Evolutionary conservation across 495 filamentous ascomycete species (phyloP).

Genomic region (Hypoxylon lenormandii): DNA sequence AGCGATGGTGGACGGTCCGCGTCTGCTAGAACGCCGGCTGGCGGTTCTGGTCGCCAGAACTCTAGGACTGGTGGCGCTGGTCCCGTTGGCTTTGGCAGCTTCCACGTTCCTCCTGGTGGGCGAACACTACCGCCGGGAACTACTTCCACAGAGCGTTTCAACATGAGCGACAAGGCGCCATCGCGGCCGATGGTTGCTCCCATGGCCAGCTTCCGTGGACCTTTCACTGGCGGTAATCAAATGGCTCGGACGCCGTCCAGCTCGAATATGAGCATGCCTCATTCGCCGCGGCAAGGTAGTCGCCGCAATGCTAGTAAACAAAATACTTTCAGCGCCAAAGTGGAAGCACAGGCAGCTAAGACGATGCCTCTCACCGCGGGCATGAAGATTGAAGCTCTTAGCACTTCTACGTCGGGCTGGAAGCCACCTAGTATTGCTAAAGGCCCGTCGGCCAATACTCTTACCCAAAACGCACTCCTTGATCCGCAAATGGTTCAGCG

Average conservation of each 20-base stretch:
- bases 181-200: conserved; percentile 65
- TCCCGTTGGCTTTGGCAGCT: conserved; percentile 73
- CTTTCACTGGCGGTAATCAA: conserved; percentile 67
- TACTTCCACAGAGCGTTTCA: conserved; percentile 73
- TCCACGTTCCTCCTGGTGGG: conserved; percentile 58
- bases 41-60: conserved; percentile 61
- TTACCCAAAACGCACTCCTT: conserved; percentile 67
- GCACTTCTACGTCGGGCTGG: conserved; percentile 79
- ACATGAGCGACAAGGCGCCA: conserved; percentile 54
- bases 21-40: conserved; percentile 75
- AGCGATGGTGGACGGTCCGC: conserved; percentile 74
- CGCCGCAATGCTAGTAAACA: conserved; percentile 73
- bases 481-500: conserved; percentile 94
- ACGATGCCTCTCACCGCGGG: conserved; percentile 88
- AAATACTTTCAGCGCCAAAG: conserved; percentile 64
- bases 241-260: conserved; percentile 65
- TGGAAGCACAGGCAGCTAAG: conserved; percentile 75
- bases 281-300: conserved; percentile 66
- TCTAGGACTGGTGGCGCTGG: conserved; percentile 61
- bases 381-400: conserved; percentile 82
- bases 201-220: conserved; percentile 69
- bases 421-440: conserved; percentile 80
- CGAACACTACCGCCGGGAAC: conserved; percentile 74
- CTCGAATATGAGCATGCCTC: conserved; percentile 60
- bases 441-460: conserved; percentile 50